Conservation (phyloP, 805 yeast species). For the Candida krabiensis region DNA sequence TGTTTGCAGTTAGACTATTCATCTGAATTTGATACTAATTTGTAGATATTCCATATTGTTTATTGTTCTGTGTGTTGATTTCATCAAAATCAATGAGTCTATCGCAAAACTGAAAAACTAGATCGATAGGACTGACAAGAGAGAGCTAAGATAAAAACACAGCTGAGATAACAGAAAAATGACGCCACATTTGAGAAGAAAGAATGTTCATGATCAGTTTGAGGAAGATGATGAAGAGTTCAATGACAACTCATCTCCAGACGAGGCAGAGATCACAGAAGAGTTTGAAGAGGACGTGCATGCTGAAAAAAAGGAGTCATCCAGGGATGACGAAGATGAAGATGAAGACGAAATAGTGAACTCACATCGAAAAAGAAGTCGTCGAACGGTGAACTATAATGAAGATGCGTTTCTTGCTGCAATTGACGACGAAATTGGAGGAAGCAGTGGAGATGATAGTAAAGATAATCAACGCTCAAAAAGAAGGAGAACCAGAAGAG, state of each 20-base stretch:
- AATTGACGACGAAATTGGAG: slow-evolving; percentile 28
- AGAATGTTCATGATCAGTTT: slow-evolving; percentile 1
- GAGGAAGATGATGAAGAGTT: slow-evolving; percentile 20
- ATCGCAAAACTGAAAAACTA: too few relatives aligned
- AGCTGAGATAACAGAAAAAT: neutral
- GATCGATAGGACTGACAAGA: too few relatives aligned
- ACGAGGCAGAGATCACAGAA: slow-evolving; percentile 21
- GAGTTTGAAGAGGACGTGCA: slow-evolving; percentile 24
- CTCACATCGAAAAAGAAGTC: slow-evolving; percentile 31
- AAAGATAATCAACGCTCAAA: slow-evolving; percentile 19
- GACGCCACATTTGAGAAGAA: slow-evolving; percentile 2
- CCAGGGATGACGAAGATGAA: slow-evolving; percentile 16
- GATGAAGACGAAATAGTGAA: slow-evolving; percentile 24
- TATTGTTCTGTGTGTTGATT: too few relatives aligned
- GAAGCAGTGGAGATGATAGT: slow-evolving; percentile 17
- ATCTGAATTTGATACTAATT: too few relatives aligned
- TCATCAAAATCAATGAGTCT: too few relatives aligned
- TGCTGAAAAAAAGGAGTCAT: slow-evolving; percentile 1
- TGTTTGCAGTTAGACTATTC: too few relatives aligned
- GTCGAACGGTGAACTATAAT: slow-evolving; percentile 32
- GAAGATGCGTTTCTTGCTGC: slow-evolving; percentile 31
- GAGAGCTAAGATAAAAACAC: too few relatives aligned
- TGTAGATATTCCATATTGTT: too few relatives aligned
- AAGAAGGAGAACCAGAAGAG: slow-evolving; percentile 13
- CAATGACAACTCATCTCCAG: slow-evolving; percentile 10